Base-by-base conservation (phyloP, 2,329 filamentous ascomycete genomes). In the Mollisiaceae sp. region DNA sequence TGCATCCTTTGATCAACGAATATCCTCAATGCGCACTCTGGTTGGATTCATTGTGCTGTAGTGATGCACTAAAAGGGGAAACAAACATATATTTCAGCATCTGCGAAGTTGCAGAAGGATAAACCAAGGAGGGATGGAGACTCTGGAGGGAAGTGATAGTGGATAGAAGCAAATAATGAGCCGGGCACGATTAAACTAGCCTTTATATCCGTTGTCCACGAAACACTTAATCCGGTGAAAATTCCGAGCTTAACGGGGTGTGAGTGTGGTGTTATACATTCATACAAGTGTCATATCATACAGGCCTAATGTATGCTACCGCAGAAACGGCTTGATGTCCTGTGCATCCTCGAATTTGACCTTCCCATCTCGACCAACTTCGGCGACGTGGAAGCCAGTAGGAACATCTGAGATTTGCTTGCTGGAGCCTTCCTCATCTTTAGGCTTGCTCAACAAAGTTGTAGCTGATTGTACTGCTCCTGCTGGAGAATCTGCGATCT, bases 401-500 rank as follows among this genome's bases (percentile, higher is more conserved):
- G 79, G 77, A 1, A 78, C 76, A 54, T 79, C 71, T 18, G 70
- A 76, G 50, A 74, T 73, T 45, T 75, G 71, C 59, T 75, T 73
- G 38, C 72, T 73, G 45, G 68, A 62, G 14, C 63, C 69, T 55
- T 65, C 72, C 45, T 65, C 73, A 6, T 70, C 63, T 67, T 79
- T 79, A 18, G 79, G 80, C 68, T 78, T 79, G 5, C 73, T 77
- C 8, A 78, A 78, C 55, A 80, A 70, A 69, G 83, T 84, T 11
- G 90, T 77, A 1, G 88, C 88, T 41, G 86, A 81, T 2, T 87
- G 81, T 0, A 91, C 84, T 1, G 85, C 83, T 0, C 94, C 94
- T 0, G 92, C 87, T 38, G 93, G 91, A 6, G 89, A 83, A 75
- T 94, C 90, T 0, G 94, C 94, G 67, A 97, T 91, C 79, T 98